Evolutionary conservation across 2,329 filamentous ascomycete genomes (phyloP).

Genomic region (Cercospora sp.): DNA sequence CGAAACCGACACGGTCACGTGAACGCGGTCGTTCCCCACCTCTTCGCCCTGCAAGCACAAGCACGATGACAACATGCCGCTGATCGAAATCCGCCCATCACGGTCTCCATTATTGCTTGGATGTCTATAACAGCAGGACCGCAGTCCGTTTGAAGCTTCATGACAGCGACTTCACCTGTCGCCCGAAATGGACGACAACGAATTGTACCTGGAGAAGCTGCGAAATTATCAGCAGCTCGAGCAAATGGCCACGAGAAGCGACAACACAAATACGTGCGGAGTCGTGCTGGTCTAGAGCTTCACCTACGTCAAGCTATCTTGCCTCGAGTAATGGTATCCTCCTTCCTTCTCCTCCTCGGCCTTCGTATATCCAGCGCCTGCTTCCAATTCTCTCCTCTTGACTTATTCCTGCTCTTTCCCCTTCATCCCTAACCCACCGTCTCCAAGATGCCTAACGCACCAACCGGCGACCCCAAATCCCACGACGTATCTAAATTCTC

Average conservation of each 20-base stretch:
- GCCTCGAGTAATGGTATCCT: conserved; percentile 11
- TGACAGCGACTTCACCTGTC: neutral
- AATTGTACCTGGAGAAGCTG: neutral
- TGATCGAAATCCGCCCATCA: neutral
- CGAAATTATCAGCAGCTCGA: neutral
- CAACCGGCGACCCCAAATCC: conserved; percentile 44
- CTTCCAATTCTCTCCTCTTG: neutral
- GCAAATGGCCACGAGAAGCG: neutral
- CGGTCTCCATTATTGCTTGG: neutral
- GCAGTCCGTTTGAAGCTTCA: neutral
- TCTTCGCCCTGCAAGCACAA: neutral
- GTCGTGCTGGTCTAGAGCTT: conserved; percentile 12
- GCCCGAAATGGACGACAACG: neutral
- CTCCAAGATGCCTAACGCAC: conserved; percentile 34
- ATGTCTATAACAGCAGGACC: neutral
- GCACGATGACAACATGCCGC: conserved; percentile 11
- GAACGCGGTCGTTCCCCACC: neutral
- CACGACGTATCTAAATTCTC: conserved; percentile 40
- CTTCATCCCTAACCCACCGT: neutral
- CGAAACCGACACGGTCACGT: conserved; percentile 9
- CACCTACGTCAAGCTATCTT: conserved; percentile 18
- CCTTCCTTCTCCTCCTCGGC: conserved; percentile 5
- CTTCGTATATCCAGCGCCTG: neutral
- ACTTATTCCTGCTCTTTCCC: neutral
- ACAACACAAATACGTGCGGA: conserved; percentile 16